Evolutionary conservation across 305 asterid species (phyloP), one percentile per base, ranked within the genome.

Genomic region (Caryopteris hybrid): DNA sequence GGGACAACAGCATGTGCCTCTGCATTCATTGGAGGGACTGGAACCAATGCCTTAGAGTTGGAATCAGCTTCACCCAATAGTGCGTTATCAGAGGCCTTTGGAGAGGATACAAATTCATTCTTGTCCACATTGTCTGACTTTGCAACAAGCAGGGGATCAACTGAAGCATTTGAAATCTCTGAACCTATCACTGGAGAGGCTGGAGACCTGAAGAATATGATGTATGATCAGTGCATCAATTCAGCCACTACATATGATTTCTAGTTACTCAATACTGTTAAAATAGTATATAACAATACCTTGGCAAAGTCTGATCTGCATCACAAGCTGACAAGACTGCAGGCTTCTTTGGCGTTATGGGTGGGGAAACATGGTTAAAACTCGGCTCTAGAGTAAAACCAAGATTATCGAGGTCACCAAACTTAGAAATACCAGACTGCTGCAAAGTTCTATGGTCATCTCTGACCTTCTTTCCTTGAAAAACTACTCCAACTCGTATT

Each of bases 381-480:
- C 65, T 79, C 10, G 95, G 97, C 84, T 95, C 97, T 75, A 95
- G 68, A 0, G 83, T 74, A 69, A 94, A 95, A 74, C 96, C 97
- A 65, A 95, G 79, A 55, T 76, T 76, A 50, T 85, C 94, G 20
- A 87, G 88, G 80, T 86, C 76, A 72, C 79, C 80, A 63, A 78
- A 72, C 63, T 82, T 81, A 62, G 89, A 88, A 68, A 95, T 86
- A 66, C 98, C 96, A 65, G 96, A 90, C 74, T 95, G 95, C 71
- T 76, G 84, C 72, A 95, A 75, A 62, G 99, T 91, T 72, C 89
- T 84, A 66, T 74, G 76, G 77, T 95, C 96, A 69, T 95, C 97
- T 79, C 91, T 76, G 64, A 91, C 92, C 80, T 84, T 95, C 83
- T 88, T 91, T 64, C 96, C 99, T 73, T 89, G 92, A 71, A 85